Evolutionary conservation across 352 stramenopile species (phyloP).

Genomic region (Phytophthora europaea): DNA sequence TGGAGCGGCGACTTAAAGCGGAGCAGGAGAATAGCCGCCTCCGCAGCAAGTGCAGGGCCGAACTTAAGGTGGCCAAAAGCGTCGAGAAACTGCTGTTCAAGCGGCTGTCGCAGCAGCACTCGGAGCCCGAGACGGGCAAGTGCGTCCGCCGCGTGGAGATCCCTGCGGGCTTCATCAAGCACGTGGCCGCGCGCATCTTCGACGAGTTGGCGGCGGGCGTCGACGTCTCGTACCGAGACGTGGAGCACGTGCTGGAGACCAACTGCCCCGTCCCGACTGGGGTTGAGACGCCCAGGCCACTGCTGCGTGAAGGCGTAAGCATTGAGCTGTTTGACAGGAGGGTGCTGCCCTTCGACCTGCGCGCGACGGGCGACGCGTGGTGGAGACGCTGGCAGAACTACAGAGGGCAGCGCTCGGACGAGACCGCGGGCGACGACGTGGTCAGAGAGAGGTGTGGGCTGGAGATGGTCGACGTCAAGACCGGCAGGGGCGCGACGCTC

Average conservation of each 20-base stretch:
- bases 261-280: conserved; percentile 24
- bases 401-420: conserved; percentile 18
- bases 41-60: background rate
- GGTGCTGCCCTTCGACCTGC: conserved; percentile 44
- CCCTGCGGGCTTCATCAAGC: background rate
- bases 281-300: conserved; percentile 12
- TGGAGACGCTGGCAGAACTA: conserved; percentile 44
- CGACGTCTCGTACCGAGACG: conserved; percentile 45
- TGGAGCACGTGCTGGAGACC: conserved; percentile 42
- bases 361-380: conserved; percentile 42
- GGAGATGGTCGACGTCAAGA: conserved; percentile 55
- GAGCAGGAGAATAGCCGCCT: background rate
- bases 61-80: background rate
- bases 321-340: conserved; percentile 44
- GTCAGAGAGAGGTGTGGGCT: conserved; percentile 60
- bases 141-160: background rate
- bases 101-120: background rate
- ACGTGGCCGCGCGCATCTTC: conserved; percentile 34
- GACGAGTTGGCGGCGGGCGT: conserved; percentile 36
- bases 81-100: background rate
- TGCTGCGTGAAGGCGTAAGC: conserved; percentile 33
- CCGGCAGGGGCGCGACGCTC: conserved; percentile 52
- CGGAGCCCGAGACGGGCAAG: background rate
- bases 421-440: conserved; percentile 43
- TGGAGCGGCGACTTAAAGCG: background rate